Base-by-base conservation (phyloP, 1,284 basidiomycete genomes). In the Thelephora terrestris region DNA sequence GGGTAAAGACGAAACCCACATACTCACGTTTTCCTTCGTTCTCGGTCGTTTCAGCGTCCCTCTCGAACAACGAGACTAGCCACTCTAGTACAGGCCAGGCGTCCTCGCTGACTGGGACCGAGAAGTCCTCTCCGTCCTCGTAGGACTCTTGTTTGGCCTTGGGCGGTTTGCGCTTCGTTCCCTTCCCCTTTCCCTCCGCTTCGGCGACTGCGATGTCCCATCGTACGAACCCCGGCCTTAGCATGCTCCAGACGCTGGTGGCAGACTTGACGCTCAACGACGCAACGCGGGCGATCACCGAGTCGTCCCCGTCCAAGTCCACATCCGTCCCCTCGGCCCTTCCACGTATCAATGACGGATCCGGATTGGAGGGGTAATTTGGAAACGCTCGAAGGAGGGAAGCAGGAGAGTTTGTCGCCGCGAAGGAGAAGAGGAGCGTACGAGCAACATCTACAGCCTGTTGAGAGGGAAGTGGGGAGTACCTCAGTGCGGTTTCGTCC, bases 1-100 rank as follows among this genome's bases (percentile, higher is more conserved):
- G 17, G 7, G 42, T 32, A 27, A 23, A 36, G 36, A 38, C 18
- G 29, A 20, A 43, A 18, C 44, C 20, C 2, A 7, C 37, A 44
- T n/a, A 51, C 64, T 52, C 53, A 70, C 71, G 61, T 57, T 62
- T 53, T 42, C 62, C 64, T 46, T 53, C 54, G 23, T 58, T 54
- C 50, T 63, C 62, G n/a, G 58, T 57, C 43, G 64, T 52, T 12
- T 40, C 43, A 57, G 83, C 76, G 53, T 86, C 82, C 54, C 70
- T 73, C 58, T 87, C 81, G 52, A 85, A 81, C 16, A 85, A 52
- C 20, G 62, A 56, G n/a, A 87, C 43, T 2, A 86, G 55, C 78
- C 80, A 85, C 21, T 77, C 72, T 18, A 87, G 67, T 18, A 80
- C 59, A 25, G 72, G 70, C 84, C 84, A 87, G 9, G 81, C 76